Percentiles rank a stretch among this genome's conserved stretches.
These are phyloP conservation scores for Aureobasidium mangrovei DNA, from an alignment of 2,329 filamentous ascomycete genomes.

Conservation along the genomic window DNA sequence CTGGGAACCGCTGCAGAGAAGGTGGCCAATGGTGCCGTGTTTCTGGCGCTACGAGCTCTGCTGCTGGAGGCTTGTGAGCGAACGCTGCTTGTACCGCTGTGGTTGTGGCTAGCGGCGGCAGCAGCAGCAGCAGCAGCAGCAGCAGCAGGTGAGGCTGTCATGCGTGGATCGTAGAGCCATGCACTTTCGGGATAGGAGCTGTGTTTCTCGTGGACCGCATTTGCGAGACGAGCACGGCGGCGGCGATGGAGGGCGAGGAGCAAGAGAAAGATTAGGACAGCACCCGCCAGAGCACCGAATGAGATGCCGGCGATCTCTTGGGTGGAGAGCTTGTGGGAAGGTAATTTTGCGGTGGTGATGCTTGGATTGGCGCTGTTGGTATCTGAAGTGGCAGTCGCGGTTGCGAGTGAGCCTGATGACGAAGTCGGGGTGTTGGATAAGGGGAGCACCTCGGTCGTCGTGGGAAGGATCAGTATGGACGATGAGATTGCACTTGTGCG, in stretches of 20 bases:
- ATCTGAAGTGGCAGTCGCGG: neutral
- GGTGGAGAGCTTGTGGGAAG: neutral
- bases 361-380: neutral
- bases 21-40: neutral
- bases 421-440: neutral
- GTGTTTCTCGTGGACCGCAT: neutral
- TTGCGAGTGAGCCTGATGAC: neutral
- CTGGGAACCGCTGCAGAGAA: neutral
- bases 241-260: slow-evolving; percentile 4
- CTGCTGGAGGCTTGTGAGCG: neutral
- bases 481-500: neutral
- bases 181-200: slow-evolving; percentile 2
- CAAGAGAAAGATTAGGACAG: neutral
- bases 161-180: slow-evolving; percentile 7
- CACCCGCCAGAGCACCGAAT: neutral
- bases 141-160: neutral
- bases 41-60: neutral
- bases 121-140: neutral
- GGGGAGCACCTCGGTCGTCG: neutral
- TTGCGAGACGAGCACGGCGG: neutral
- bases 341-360: neutral
- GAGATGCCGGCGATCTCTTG: slow-evolving; percentile 2
- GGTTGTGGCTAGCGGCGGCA: neutral
- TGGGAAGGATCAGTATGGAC: slow-evolving; percentile 4
- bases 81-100: neutral